phyloP scores from a whole-genome alignment of 228 moss, liverwort and hornwort genomes.

The Sphagnum magellanicum region DNA sequence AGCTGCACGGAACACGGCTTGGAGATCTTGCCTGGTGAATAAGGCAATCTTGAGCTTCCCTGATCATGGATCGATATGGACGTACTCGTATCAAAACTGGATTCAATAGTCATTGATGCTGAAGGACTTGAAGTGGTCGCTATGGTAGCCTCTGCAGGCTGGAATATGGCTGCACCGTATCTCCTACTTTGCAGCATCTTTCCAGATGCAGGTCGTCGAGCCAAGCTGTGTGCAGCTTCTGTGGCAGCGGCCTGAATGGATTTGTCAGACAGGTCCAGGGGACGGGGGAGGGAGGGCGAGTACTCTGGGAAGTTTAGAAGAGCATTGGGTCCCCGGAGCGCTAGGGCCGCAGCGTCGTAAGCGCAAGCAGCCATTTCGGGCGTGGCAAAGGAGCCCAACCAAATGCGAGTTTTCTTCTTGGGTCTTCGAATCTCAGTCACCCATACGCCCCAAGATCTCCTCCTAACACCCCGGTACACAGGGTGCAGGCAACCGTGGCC shows the following conservation, averaged over 20 bases:
- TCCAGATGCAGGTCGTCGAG: neutral
- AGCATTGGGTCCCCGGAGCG: conserved; percentile 42
- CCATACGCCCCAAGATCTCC: conserved; percentile 65
- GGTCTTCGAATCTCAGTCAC: conserved; percentile 65
- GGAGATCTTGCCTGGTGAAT: too few relatives aligned
- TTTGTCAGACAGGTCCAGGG: conserved; percentile 40
- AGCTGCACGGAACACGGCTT: too few relatives aligned
- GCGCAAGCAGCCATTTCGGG: conserved; percentile 66
- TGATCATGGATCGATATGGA: too few relatives aligned
- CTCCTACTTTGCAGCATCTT: neutral
- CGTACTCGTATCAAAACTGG: too few relatives aligned
- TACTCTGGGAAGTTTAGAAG: conserved; percentile 52
- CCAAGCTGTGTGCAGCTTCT: conserved; percentile 28
- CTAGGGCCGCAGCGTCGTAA: conserved; percentile 60
- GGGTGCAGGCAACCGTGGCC: conserved; percentile 32
- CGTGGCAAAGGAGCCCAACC: conserved; percentile 63
- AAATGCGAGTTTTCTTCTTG: conserved; percentile 62
- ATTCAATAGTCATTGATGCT: too few relatives aligned
- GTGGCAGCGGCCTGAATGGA: conserved; percentile 61
- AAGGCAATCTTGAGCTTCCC: too few relatives aligned
- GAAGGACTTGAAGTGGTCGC: too few relatives aligned
- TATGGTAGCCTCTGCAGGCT: too few relatives aligned
- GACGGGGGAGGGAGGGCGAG: conserved; percentile 31
- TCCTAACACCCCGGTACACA: conserved; percentile 55
- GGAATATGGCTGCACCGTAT: neutral